These are phyloP conservation scores for Coprinopsis sp. DNA, from an alignment of 768 basidiomycete genomes.

Conservation along the genomic window DNA sequence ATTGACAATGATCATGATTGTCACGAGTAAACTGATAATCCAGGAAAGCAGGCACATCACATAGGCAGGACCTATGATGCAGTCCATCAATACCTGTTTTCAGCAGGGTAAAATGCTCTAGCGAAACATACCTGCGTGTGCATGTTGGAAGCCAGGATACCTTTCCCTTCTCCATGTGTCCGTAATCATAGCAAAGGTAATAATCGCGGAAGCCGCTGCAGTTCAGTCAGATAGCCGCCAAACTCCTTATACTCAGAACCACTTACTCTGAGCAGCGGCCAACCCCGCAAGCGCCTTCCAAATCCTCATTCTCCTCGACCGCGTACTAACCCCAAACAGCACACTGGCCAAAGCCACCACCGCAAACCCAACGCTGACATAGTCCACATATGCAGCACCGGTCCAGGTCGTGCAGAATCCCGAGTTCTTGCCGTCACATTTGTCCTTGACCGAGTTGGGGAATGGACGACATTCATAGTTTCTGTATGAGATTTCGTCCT, in stretches of 20 bases:
- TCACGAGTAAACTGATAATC: slow-evolving; percentile 50
- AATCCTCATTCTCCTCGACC: slow-evolving; percentile 67
- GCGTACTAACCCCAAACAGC: slow-evolving; percentile 65
- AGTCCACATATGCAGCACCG: slow-evolving; percentile 62
- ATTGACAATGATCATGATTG: slow-evolving; percentile 51
- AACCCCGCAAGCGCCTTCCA: slow-evolving; percentile 72
- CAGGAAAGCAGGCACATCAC: slow-evolving; percentile 58
- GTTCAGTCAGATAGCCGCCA: neutral
- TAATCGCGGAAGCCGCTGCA: slow-evolving; percentile 54
- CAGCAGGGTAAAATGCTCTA: neutral
- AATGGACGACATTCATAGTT: slow-evolving; percentile 63
- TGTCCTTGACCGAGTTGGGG: slow-evolving; percentile 48
- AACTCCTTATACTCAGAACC: neutral
- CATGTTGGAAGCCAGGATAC: slow-evolving; percentile 50
- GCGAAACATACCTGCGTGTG: slow-evolving; percentile 49
- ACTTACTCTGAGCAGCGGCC: slow-evolving; percentile 51
- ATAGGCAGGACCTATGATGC: slow-evolving; percentile 50
- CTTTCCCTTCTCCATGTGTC: slow-evolving; percentile 46
- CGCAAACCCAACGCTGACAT: slow-evolving; percentile 62
- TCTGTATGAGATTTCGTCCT: slow-evolving; percentile 44
- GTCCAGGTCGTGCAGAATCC: slow-evolving; percentile 65
- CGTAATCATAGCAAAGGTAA: slow-evolving; percentile 60
- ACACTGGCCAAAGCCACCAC: slow-evolving; percentile 53
- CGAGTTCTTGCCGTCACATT: slow-evolving; percentile 48
- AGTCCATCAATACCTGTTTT: no score